Evolutionary conservation across 108 stramenopile species (phyloP), one percentile per base, ranked within the genome.

Genomic region (Nitzschia inconspicua): DNA sequence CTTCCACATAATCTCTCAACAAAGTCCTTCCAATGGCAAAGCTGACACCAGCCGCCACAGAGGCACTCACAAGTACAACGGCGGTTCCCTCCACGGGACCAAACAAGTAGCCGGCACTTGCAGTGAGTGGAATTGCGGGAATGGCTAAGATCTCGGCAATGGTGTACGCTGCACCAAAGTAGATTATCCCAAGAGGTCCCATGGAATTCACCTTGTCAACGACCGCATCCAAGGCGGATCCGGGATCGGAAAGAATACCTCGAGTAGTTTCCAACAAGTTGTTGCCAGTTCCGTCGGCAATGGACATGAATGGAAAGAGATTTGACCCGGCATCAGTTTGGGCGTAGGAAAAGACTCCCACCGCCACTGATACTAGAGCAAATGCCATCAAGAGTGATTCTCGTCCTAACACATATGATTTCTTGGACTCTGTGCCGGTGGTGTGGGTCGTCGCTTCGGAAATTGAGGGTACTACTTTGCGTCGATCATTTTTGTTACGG

Each of bases 31-130:
- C 91, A 48, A 95, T 88, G 39, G 68, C 44, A 61, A 95, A 95
- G 42, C 71, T 72, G 19, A 91, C 41, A 28, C 57, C 71, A 1
- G 91, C 91, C 5, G 91, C 89, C 4, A 90, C 60, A 14, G 76
- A 67, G 8, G 90, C 94, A 27, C 75, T 74, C 26, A 76, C 24
- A 7, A 94, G 66, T 22, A 93, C 93, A 1, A 88, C 69, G 9
- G 73, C 63, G 11, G 92, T 93, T 36, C 95, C 95, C 46, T 67
- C 48, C 0, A 72, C 44, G n/a, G 74, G 46, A 0, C 95, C 95
- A 70, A 96, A 96, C 8, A 96, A 72, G 58, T 89, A 94, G 7
- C 95, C 95, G 16, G 89, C 82, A 32, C 81, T 79, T 13, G 91
- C 85, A 22, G 95, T 94, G 13, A 96, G 73, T 16, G 92, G 77